These are phyloP conservation scores for Rutstroemia sp. DNA, from an alignment of 2,329 filamentous ascomycete genomes.

Conservation along the genomic window DNA sequence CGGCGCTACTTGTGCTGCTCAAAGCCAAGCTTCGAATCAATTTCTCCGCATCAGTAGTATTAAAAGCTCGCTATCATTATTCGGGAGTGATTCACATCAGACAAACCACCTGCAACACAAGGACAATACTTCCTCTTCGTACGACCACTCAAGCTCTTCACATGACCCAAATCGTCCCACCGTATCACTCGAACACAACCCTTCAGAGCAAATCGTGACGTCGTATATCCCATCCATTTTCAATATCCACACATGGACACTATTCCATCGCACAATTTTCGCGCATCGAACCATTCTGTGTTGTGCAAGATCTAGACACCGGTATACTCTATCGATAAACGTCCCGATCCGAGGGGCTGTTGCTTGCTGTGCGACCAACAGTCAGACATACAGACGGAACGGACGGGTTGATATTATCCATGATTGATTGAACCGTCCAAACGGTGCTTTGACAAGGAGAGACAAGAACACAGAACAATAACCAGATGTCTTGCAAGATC, in stretches of 20 bases:
- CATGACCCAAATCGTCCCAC: slow-evolving; percentile 9
- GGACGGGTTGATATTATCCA: neutral
- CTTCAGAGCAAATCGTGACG: neutral
- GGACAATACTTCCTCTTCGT: slow-evolving; percentile 3
- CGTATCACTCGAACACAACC: neutral
- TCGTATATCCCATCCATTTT: neutral
- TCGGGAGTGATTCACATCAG: neutral
- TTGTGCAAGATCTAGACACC: too few species aligned
- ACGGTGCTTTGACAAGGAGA: slow-evolving; percentile 1
- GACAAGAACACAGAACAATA: neutral
- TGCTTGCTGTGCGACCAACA: neutral
- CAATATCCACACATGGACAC: neutral
- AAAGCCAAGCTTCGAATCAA: too few species aligned
- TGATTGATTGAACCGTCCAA: neutral
- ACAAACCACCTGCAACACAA: neutral
- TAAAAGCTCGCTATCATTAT: too few species aligned
- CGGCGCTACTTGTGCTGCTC: too few species aligned
- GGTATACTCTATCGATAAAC: too few species aligned
- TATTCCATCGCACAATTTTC: neutral
- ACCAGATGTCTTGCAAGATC: slow-evolving; percentile 1
- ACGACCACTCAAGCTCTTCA: slow-evolving; percentile 2
- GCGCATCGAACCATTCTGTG: too few species aligned
- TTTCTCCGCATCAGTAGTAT: too few species aligned
- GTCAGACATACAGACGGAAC: neutral
- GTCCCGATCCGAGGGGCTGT: neutral